A percentile compares a stretch with the other conserved stretches of the same genome.
Evolutionary conservation across 495 filamentous ascomycete species (phyloP).

Genomic region (Haplographium delicatum): DNA sequence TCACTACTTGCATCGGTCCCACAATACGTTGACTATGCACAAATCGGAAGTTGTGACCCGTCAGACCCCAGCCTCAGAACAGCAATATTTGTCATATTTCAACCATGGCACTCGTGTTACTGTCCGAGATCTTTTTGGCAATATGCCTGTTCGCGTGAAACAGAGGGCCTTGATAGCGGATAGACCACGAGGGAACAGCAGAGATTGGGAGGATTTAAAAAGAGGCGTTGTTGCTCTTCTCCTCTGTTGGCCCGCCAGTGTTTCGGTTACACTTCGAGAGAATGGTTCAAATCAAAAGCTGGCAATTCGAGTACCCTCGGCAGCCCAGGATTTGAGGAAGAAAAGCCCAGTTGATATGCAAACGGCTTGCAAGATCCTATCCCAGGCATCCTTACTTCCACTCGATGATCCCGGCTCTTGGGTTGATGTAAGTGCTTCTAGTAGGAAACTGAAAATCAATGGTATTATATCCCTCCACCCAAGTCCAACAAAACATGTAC

Average conservation of each 20-base stretch:
- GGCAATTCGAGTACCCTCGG: not conserved
- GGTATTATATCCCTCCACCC: slow-evolving; percentile 69
- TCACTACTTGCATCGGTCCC: slow-evolving; percentile 54
- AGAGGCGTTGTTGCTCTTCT: slow-evolving; percentile 55
- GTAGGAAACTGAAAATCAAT: slow-evolving; percentile 50
- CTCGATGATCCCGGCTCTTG: slow-evolving; percentile 47
- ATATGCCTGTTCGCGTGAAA: slow-evolving; percentile 95
- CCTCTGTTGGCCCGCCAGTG: slow-evolving; percentile 53
- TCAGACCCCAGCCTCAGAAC: slow-evolving; percentile 55
- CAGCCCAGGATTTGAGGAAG: not conserved
- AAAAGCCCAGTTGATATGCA: slow-evolving; percentile 15
- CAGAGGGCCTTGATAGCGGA: slow-evolving; percentile 52
- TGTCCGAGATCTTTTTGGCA: slow-evolving; percentile 86
- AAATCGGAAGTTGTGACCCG: slow-evolving; percentile 65
- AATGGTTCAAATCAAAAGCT: slow-evolving; percentile 17
- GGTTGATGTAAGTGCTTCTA: slow-evolving; percentile 62
- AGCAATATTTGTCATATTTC: slow-evolving; percentile 51
- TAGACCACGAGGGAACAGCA: slow-evolving; percentile 33
- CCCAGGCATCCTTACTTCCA: slow-evolving; percentile 59
- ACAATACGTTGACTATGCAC: slow-evolving; percentile 68
- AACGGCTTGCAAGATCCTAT: slow-evolving; percentile 50
- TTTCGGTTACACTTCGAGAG: slow-evolving; percentile 42
- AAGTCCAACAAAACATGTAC: slow-evolving; percentile 61
- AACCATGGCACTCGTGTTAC: slow-evolving; percentile 72
- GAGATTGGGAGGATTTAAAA: slow-evolving; percentile 64